Conservation (phyloP, 164 flowering plant genomes). For the Tetracentron sinense region DNA sequence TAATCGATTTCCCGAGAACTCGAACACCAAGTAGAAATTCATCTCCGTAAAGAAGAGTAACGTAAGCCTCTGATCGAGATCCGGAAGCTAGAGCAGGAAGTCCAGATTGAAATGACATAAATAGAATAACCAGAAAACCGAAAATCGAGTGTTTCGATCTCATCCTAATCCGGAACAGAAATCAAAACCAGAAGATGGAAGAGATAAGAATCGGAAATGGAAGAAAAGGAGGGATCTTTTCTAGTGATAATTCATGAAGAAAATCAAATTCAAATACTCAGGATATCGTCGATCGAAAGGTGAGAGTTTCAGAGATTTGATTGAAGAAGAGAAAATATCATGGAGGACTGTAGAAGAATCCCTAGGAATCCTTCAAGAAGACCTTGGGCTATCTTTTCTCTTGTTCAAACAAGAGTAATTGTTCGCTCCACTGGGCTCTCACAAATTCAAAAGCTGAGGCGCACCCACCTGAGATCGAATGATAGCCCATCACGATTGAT, state of each 20-base stretch:
- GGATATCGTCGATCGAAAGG: neutral
- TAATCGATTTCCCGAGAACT: slow-evolving; percentile 87
- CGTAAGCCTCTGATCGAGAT: slow-evolving; percentile 64
- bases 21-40: slow-evolving; percentile 91
- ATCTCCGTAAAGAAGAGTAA: slow-evolving; percentile 89
- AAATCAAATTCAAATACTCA: too few species aligned
- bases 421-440: too few species aligned
- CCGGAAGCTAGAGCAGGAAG: slow-evolving; percentile 10
- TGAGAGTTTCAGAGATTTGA: too few species aligned
- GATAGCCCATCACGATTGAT: too few species aligned
- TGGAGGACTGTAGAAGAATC: too few species aligned
- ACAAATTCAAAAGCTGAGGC: too few species aligned
- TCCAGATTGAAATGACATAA: slow-evolving; percentile 10
- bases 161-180: slow-evolving; percentile 10
- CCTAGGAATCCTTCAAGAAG: too few species aligned
- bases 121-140: slow-evolving; percentile 9
- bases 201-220: neutral
- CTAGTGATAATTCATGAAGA: neutral
- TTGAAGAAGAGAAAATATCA: too few species aligned
- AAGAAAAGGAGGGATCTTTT: neutral
- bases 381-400: too few species aligned
- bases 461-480: too few species aligned
- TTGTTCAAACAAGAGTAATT: too few species aligned
- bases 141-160: slow-evolving; percentile 8
- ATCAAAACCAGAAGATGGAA: neutral